A percentile compares a stretch with the other conserved stretches of the same genome.
These are phyloP conservation scores for Linnemannia elongata DNA, from an alignment of 192 early-diverging fungal genomes.

Conservation along the genomic window DNA sequence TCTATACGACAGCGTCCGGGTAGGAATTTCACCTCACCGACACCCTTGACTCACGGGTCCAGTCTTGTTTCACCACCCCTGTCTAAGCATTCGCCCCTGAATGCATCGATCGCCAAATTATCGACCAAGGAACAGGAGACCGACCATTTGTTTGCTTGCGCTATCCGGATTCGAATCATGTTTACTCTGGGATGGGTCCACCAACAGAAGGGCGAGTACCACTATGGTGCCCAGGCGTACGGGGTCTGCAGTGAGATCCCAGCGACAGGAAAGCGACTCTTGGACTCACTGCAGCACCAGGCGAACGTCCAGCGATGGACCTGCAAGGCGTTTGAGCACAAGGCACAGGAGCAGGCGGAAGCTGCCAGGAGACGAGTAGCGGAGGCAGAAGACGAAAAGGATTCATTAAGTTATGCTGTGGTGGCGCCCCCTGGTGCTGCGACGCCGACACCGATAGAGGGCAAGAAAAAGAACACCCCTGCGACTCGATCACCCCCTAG, in stretches of 20 bases:
- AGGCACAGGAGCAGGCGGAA: constrained; percentile 15
- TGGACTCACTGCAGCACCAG: constrained; percentile 32
- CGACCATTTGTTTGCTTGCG: constrained; percentile 29
- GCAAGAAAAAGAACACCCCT: neutral
- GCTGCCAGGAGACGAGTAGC: neutral
- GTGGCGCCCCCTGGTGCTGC: neutral
- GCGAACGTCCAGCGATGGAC: constrained; percentile 25
- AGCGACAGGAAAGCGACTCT: constrained; percentile 24
- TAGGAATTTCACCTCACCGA: neutral
- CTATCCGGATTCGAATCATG: constrained; percentile 51
- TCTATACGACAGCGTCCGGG: neutral
- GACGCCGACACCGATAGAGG: neutral
- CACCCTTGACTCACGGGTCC: neutral
- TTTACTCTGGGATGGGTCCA: constrained; percentile 55
- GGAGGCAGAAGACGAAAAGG: neutral
- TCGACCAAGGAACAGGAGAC: constrained; percentile 14
- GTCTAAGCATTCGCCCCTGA: neutral
- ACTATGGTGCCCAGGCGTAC: constrained; percentile 45
- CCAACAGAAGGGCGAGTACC: constrained; percentile 44
- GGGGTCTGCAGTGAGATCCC: constrained; percentile 50
- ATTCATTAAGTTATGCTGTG: neutral
- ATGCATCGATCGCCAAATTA: constrained; percentile 13
- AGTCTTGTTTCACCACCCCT: neutral
- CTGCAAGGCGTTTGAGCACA: constrained; percentile 21
- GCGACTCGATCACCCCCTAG: neutral